phyloP scores from a whole-genome alignment of 164 flowering plant genomes.

The Akebia trifoliata region DNA sequence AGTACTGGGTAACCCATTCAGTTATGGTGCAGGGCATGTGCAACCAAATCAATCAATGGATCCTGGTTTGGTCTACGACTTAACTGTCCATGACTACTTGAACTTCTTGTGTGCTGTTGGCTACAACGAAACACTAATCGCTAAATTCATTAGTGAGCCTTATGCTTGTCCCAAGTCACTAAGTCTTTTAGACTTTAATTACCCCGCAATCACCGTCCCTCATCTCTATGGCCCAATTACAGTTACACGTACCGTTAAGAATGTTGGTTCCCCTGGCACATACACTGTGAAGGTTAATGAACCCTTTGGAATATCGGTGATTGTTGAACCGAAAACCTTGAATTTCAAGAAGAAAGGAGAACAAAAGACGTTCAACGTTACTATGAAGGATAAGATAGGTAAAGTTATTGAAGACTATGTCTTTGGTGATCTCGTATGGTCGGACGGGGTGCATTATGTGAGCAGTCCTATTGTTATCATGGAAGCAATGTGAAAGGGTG shows the following conservation, averaged over 20 bases:
- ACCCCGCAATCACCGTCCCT: constrained; percentile 22
- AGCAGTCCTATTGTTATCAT: constrained; percentile 19
- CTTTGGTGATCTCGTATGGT: constrained; percentile 30
- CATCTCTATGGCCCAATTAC: constrained; percentile 5
- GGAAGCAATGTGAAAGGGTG: background rate
- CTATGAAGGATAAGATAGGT: background rate
- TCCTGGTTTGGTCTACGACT: constrained; percentile 60
- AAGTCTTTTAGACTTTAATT: constrained; percentile 20
- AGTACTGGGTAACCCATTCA: constrained; percentile 41
- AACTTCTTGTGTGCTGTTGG: constrained; percentile 27
- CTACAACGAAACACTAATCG: constrained; percentile 24
- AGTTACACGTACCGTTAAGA: constrained; percentile 21
- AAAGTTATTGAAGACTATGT: background rate
- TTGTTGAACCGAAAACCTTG: constrained; percentile 26
- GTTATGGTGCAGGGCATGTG: constrained; percentile 59
- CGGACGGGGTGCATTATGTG: constrained; percentile 29
- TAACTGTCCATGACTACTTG: constrained; percentile 14
- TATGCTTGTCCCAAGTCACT: constrained; percentile 17
- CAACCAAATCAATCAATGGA: constrained; percentile 51
- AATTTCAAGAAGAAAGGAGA: constrained; percentile 26
- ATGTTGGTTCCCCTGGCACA: constrained; percentile 21
- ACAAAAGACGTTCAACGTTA: constrained; percentile 28
- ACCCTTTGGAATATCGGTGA: constrained; percentile 10
- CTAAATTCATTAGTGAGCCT: constrained; percentile 11
- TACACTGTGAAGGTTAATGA: constrained; percentile 8